Evolutionary conservation across 306 rosid genomes (phyloP).

Genomic region (Pueraria montana): DNA sequence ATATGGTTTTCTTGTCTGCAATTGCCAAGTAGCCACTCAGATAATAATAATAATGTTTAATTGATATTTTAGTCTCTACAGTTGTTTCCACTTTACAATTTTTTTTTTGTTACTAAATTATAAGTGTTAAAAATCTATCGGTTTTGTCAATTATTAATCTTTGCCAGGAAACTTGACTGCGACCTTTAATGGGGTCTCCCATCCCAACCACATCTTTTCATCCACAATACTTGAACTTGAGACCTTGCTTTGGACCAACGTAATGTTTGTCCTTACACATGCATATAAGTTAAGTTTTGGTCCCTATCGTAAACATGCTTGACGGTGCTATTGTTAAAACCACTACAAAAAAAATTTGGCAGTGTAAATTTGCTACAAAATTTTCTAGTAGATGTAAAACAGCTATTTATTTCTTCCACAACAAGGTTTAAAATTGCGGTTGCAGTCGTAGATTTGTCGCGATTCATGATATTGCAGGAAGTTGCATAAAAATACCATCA

Average conservation of each 20-base stretch:
- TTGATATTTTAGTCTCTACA: not conserved
- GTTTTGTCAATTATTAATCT: too few species aligned
- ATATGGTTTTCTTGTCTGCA: constrained; percentile 91
- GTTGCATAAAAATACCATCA: too few species aligned
- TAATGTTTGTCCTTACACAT: not conserved
- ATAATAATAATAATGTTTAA: not conserved
- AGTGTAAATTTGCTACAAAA: not conserved
- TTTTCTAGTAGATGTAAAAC: not conserved
- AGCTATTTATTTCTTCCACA: not conserved
- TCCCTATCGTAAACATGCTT: not conserved
- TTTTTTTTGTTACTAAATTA: not conserved
- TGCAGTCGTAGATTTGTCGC: too few species aligned
- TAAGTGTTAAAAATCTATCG: too few species aligned
- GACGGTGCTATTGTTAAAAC: not conserved
- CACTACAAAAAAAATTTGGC: not conserved
- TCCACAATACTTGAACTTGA: too few species aligned
- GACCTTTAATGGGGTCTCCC: too few species aligned
- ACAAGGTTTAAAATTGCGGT: too few species aligned
- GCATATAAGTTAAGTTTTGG: not conserved
- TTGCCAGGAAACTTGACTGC: too few species aligned
- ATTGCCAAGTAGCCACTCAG: constrained; percentile 47
- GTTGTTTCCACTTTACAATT: not conserved
- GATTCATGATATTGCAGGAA: too few species aligned
- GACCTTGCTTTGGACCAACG: too few species aligned
- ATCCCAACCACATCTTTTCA: not conserved